phyloP scores from a whole-genome alignment of 306 rosid species.

The Fragaria ananassa region DNA sequence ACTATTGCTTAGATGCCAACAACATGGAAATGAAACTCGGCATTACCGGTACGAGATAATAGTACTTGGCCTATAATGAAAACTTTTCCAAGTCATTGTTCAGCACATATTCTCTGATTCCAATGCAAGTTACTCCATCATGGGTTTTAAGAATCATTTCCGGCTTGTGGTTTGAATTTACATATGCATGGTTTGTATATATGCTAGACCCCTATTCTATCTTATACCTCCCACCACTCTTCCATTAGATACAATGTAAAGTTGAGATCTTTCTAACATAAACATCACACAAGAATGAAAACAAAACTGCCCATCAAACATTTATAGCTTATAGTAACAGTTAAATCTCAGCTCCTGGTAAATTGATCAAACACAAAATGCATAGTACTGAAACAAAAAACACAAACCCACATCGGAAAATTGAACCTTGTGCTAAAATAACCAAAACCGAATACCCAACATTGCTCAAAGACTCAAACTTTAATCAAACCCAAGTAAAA shows the following conservation, averaged over 20 bases:
- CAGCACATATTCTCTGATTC: neutral
- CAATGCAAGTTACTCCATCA: neutral
- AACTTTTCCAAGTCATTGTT: neutral
- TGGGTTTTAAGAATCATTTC: neutral
- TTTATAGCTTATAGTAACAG: neutral
- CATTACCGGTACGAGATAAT: neutral
- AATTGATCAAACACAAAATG: slow-evolving; percentile 44
- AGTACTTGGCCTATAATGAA: neutral
- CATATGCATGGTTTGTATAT: neutral
- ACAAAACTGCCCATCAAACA: neutral
- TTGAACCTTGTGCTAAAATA: neutral
- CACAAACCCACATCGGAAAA: neutral
- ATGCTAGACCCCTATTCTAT: neutral
- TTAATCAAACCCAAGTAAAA: neutral
- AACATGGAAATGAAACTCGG: neutral
- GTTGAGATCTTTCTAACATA: neutral
- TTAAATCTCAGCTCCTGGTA: slow-evolving; percentile 5
- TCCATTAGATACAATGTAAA: neutral
- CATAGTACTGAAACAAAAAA: slow-evolving; percentile 11
- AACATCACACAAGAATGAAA: neutral
- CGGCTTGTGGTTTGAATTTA: neutral
- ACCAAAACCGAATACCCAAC: neutral
- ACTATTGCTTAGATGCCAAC: neutral
- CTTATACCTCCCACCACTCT: neutral
- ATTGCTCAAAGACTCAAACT: neutral